Evolutionary conservation across 441 rosid genomes (phyloP).

Genomic region (Adansonia madagascariensis): DNA sequence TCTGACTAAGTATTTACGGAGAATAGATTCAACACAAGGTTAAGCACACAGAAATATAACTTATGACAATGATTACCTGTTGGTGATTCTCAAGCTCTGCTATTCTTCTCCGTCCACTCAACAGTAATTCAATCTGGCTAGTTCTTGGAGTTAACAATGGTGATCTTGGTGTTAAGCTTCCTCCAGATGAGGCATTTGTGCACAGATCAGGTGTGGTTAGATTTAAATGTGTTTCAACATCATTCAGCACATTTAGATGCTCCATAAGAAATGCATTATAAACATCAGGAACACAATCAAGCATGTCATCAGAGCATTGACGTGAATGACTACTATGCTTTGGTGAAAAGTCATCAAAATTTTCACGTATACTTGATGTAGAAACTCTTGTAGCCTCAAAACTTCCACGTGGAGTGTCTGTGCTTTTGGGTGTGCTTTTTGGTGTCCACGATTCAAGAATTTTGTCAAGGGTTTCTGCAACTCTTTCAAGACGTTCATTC

Average conservation of each 20-base stretch:
- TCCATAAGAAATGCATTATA: constrained; percentile 56
- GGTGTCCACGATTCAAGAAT: constrained; percentile 89
- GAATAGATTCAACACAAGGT: constrained; percentile 2
- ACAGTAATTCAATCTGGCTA: constrained; percentile 78
- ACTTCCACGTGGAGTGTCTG: constrained; percentile 55
- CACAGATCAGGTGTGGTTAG: constrained; percentile 45
- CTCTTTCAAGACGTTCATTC: constrained; percentile 85
- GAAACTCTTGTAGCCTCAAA: constrained; percentile 46
- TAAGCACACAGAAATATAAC: constrained; percentile 12
- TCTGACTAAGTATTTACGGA: constrained; percentile 1
- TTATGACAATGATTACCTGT: constrained; percentile 55
- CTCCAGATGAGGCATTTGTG: constrained; percentile 58
- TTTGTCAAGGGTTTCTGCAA: constrained; percentile 86
- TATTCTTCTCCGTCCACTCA: constrained; percentile 69
- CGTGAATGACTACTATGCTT: constrained; percentile 41
- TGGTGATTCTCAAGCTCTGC: constrained; percentile 84
- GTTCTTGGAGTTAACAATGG: constrained; percentile 78
- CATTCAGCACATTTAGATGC: constrained; percentile 50
- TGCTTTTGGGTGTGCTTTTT: constrained; percentile 49
- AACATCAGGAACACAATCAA: constrained; percentile 59
- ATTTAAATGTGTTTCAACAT: constrained; percentile 42
- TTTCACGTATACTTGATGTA: constrained; percentile 46
- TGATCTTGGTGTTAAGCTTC: constrained; percentile 90
- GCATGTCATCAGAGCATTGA: constrained; percentile 61
- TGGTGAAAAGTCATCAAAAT: constrained; percentile 51